Evolutionary conservation across 1,139 yeast species (phyloP), one percentile per base, ranked within the genome.

Genomic region (Hanseniaspora gamundiae): DNA sequence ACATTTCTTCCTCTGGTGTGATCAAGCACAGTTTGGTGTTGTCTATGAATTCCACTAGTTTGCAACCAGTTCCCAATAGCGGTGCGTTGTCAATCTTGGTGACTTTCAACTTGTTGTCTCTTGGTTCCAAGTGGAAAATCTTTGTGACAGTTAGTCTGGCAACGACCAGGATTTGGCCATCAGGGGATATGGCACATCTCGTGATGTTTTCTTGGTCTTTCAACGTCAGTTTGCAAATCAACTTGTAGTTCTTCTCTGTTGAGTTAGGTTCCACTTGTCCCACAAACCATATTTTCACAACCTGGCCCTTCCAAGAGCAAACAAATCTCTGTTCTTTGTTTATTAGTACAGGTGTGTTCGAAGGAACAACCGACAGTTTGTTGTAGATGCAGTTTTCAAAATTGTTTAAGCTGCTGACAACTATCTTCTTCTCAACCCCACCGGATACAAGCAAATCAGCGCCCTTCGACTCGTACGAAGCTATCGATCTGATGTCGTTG

Each of bases 401-500:
- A 16, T 65, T 57, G 35, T 67, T 67, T 33, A 80, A 66, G 1
- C 93, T 75, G 57, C 77, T 83, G 31, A 91, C 70, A 3, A 84
- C 88, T 46, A 91, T 66, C 16, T 80, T 72, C 55, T 84, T 73
- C 61, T 91, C 97, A 17, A 85, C 93, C 50, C 97, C 97, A 44
- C 95, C 96, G 55, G 93, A 81, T 2, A 85, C 75, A 47, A 88
- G 67, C 49, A 81, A 71, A 53, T 80, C 81, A 43, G 79, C 71
- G 30, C 78, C 78, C 51, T 76, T 79, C 41, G 88, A 74, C 59
- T 80, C 86, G 53, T 70, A 82, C 6, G 79, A 66, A 1, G 80
- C 68, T 74, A 91, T 73, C 1, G 94, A 71, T 55, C 98, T 77
- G 35, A 91, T 78, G 64, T 91, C 98, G 58, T 87, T 87, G 39